Evolutionary conservation across 2,329 filamentous ascomycete genomes (phyloP), one percentile per base, ranked within the genome.

Genomic region (Thielaviopsis euricoi): DNA sequence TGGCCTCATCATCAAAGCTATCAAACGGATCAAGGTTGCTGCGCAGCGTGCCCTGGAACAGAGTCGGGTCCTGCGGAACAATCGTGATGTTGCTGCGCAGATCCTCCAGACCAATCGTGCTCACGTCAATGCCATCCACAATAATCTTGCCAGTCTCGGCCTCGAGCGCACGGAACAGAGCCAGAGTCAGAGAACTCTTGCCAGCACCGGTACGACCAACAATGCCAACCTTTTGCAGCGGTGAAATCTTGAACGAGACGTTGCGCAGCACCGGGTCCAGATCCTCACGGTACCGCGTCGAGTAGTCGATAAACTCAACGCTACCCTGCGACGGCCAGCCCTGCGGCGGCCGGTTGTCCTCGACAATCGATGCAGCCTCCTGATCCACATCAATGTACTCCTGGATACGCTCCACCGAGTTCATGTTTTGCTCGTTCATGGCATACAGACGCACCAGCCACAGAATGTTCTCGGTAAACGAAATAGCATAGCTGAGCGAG

Each of bases 401-500:
- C 73, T 95, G 94, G 67, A 98, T 85, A 66, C 93, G 87, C 72
- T 98, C 93, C 53, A 97, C 90, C 2, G 91, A 91, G 71, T 98
- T 98, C 93, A 98, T 97, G 71, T 96, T 97, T 71, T 98, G 93
- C 72, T 98, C 93, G 66, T 97, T 96, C 67, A 87, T 82, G 0
- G 90, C 86, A 69, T 98, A 98, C 15, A 96, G 77, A 52, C 93
- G 85, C 29, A 98, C 90, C 58, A 97, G 83, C 93, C 93, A 98
- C 19, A 98, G 74, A 6, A 98, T 86, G 63, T 95, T 97, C 69
- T 98, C 93, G 0, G 90, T 95, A 66, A 98, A 98, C 1, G 88
- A 91, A 64, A 98, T 88, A 17, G 93, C 93, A 66, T 98, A 98
- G 55, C 89, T 95, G 65, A 98, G 75, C 5, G 93, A 95, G 62